phyloP scores from a whole-genome alignment of 306 rosid genomes.

The Benincasa hispida region DNA sequence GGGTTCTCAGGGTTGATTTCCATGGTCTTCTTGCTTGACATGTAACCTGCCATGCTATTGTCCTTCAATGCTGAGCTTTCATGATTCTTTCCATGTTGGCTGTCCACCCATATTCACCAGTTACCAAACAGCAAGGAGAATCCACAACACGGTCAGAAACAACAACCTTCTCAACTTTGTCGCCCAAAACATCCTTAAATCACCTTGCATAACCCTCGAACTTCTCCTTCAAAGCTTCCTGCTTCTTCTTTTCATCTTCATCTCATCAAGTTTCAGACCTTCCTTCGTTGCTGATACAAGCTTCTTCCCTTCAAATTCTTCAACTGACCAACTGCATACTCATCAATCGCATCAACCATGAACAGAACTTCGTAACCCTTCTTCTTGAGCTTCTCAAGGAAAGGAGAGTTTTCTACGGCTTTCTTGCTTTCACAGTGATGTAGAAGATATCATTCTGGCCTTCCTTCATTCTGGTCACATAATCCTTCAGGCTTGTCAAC shows the following conservation, averaged over 20 bases:
- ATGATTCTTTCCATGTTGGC: slow-evolving; percentile 51
- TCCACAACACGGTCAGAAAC: slow-evolving; percentile 17
- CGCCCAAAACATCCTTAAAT: slow-evolving; percentile 20
- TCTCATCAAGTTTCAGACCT: slow-evolving; percentile 17
- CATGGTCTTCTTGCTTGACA: slow-evolving; percentile 96
- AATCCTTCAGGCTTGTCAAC: slow-evolving; percentile 19
- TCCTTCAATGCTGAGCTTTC: slow-evolving; percentile 96
- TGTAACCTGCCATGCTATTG: slow-evolving; percentile 86
- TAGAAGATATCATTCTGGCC: slow-evolving; percentile 20
- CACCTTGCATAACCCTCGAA: slow-evolving; percentile 19
- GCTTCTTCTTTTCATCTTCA: slow-evolving; percentile 19
- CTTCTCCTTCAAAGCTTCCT: slow-evolving; percentile 9
- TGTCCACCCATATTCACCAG: slow-evolving; percentile 20
- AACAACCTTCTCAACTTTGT: slow-evolving; percentile 19
- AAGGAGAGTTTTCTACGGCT: slow-evolving; percentile 23
- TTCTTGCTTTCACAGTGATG: slow-evolving; percentile 23
- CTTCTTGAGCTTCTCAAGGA: slow-evolving; percentile 21
- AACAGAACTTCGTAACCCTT: slow-evolving; percentile 22
- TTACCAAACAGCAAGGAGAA: slow-evolving; percentile 22
- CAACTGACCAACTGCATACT: slow-evolving; percentile 16
- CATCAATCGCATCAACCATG: slow-evolving; percentile 24
- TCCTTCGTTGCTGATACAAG: slow-evolving; percentile 22
- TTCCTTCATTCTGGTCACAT: slow-evolving; percentile 16
- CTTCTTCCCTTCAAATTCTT: slow-evolving; percentile 23
- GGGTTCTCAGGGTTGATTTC: slow-evolving; percentile 91